phyloP scores from a whole-genome alignment of 495 filamentous ascomycete genomes.

The Aspergillus campestris region DNA sequence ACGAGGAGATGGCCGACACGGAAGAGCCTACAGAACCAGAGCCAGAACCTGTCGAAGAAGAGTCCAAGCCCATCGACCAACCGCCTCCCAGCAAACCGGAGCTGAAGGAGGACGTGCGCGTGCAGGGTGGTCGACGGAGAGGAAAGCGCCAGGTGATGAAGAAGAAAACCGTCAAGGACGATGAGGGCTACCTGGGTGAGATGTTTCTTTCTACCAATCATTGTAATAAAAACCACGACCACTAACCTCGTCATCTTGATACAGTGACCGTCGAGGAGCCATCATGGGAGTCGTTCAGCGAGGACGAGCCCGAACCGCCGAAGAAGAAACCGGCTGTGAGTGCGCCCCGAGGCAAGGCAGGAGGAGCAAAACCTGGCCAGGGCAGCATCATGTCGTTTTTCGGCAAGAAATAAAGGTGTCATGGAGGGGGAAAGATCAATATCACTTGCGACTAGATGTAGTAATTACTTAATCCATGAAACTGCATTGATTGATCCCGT shows the following conservation, averaged over 20 bases:
- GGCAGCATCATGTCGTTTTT: conserved; percentile 96
- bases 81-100: conserved; percentile 32
- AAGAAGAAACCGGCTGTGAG: conserved; percentile 50
- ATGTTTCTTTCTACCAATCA: no score
- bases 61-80: conserved; percentile 41
- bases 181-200: conserved; percentile 87
- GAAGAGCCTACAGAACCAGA: conserved; percentile 12
- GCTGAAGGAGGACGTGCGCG: conserved; percentile 36
- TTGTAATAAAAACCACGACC: no score
- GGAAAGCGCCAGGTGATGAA: conserved; percentile 78
- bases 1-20: conserved; percentile 43
- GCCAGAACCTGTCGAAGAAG: conserved; percentile 26
- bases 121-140: conserved; percentile 59
- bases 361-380: conserved; percentile 54
- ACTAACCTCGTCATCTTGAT: conserved; percentile 8
- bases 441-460: background rate
- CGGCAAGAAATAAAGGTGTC: conserved; percentile 57
- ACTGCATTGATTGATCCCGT: no score
- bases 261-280: conserved; percentile 85
- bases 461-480: background rate
- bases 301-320: conserved; percentile 67
- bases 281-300: conserved; percentile 92
- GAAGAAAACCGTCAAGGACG: conserved; percentile 85
- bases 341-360: conserved; percentile 50
- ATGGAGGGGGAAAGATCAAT: background rate